Base-by-base conservation (phyloP, 331 rosid species). In the Saraca asoca region DNA sequence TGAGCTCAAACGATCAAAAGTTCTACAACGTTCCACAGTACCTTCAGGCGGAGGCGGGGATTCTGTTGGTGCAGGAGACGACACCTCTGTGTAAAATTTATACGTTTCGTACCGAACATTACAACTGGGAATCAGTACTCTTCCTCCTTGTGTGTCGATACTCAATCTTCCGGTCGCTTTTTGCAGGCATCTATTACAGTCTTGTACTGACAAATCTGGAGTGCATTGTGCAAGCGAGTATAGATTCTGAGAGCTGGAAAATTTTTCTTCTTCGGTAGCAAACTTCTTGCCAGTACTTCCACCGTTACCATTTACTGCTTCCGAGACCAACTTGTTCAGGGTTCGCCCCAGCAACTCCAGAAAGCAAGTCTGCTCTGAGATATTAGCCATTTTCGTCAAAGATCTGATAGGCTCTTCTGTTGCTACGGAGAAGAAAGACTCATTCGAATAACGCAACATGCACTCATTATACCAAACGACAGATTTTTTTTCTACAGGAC, bases 181-280 rank as follows among this genome's bases (percentile, higher is more conserved):
- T 13, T 12, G 45, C 31, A 85, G 53, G 29, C 91, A 88, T 2
- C 12, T 42, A 5, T 68, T 51, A 38, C 95, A 88, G 33, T 48
- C 62, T 2, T 15, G 8, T 2, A 59, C 24, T 0, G 81, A 68
- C n/a, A 88, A 12, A 48, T 80, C 84, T 0, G 73, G 78, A 0
- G 85, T 85, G 64, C 91, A 88, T 84, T 81, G 91, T 7, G 59
- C 88, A 8, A 86, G 58, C 46, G 34, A 37, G 41, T 82, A 86
- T 2, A 86, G 20, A 2, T 44, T 48, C 42, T 58, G 80, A 31
- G 64, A 63, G 41, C 19, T 49, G 5, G 64, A 39, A 5, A 76
- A 17, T 5, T 2, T 37, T 0, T 39, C 84, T 41, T 53, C 75
- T 11, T 10, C 19, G 0, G 71, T 76, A 0, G 81, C 85, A 31